phyloP scores from a whole-genome alignment of 176 grass and related monocot species.

The Zizania latifolia region DNA sequence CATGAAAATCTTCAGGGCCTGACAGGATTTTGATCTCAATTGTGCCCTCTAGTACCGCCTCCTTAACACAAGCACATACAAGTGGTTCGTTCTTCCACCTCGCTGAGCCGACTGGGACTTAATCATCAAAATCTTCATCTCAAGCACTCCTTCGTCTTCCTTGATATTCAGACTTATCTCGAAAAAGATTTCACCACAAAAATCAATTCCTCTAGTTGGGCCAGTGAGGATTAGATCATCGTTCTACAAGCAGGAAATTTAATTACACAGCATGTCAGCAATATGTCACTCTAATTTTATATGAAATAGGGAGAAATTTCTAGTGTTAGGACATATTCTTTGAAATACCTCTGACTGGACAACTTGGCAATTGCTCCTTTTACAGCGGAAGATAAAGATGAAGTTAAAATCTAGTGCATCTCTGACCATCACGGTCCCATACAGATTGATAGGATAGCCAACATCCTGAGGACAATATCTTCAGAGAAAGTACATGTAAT shows the following conservation, averaged over 20 bases:
- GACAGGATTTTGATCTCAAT: constrained; percentile 1
- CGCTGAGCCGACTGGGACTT: not conserved
- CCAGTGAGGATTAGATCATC: constrained; percentile 15
- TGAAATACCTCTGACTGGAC: not conserved
- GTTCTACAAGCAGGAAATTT: not conserved
- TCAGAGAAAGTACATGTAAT: constrained; percentile 19
- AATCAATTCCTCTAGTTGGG: constrained; percentile 19
- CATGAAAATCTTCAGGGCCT: not conserved
- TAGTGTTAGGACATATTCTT: not conserved
- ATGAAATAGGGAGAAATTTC: not conserved
- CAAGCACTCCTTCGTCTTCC: not conserved
- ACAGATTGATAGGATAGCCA: constrained; percentile 17
- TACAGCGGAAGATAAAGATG: constrained; percentile 4
- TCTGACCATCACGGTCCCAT: constrained; percentile 21
- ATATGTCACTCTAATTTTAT: not conserved
- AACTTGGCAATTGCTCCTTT: constrained; percentile 20
- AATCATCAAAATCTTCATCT: not conserved
- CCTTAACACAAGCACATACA: not conserved
- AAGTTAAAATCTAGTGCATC: constrained; percentile 11
- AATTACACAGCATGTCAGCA: not conserved
- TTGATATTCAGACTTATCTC: constrained; percentile 23
- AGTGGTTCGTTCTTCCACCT: too few relatives aligned
- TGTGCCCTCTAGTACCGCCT: constrained; percentile 18
- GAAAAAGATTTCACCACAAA: not conserved
- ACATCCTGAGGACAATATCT: constrained; percentile 22